phyloP scores from a whole-genome alignment of 2,329 filamentous ascomycete genomes.

The Alternaria arbusti region DNA sequence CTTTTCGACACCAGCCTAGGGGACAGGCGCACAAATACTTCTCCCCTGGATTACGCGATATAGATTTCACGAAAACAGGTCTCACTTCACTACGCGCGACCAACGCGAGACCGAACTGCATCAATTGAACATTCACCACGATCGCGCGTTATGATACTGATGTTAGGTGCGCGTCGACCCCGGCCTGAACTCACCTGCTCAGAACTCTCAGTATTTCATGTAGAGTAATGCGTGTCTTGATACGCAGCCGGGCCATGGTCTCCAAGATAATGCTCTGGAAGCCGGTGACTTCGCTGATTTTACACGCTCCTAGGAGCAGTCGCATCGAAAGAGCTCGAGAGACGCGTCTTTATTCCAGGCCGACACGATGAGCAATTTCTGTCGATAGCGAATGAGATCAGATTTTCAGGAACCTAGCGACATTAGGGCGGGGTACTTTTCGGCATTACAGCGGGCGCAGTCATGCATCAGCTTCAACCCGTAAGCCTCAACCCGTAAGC shows the following conservation, averaged over 20 bases:
- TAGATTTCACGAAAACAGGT: rapidly evolving
- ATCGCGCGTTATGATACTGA: neutral
- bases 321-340: neutral
- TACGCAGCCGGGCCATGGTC: neutral
- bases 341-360: neutral
- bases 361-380: neutral
- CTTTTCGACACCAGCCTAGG: neutral
- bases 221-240: neutral
- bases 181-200: neutral
- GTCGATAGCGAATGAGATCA: neutral
- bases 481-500: neutral
- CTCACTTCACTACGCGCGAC: neutral
- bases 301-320: neutral
- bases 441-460: neutral
- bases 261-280: neutral
- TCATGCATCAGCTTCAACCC: neutral
- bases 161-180: neutral
- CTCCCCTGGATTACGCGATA: neutral
- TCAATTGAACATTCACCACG: neutral
- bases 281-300: neutral
- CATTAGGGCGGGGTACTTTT: neutral
- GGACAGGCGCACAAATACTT: neutral
- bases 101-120: neutral
- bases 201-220: neutral
- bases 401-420: neutral